Evolutionary conservation across 2,329 filamentous ascomycete genomes (phyloP).

Genomic region (Penicillium sp.): DNA sequence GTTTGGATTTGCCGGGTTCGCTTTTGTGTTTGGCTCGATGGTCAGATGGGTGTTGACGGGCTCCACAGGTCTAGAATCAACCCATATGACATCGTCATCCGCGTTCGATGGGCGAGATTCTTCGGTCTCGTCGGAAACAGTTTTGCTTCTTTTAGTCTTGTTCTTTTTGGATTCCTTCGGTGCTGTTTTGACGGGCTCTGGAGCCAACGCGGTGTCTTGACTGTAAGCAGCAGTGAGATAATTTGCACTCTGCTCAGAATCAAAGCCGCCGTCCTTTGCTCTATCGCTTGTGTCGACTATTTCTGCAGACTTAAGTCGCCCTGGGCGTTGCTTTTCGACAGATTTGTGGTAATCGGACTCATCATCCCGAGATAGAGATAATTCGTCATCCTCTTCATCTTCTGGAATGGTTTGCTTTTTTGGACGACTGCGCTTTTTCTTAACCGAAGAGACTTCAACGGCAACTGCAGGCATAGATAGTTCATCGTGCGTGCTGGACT

Average conservation of each 20-base stretch:
- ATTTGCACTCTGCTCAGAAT: background rate
- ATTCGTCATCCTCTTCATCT: conserved; percentile 28
- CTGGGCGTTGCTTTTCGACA: conserved; percentile 19
- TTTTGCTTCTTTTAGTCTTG: conserved; percentile 43
- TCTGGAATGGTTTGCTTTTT: conserved; percentile 27
- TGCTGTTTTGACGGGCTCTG: conserved; percentile 1
- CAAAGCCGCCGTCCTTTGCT: background rate
- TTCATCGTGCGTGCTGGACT: conserved; percentile 24
- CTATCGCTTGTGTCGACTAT: background rate
- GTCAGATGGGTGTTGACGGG: background rate
- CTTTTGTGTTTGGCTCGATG: conserved; percentile 7
- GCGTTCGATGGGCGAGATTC: conserved; percentile 28
- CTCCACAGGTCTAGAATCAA: conserved; percentile 28
- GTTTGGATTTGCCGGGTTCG: background rate
- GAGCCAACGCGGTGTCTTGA: background rate
- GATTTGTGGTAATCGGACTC: conserved; percentile 5
- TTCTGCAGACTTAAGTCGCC: conserved; percentile 14
- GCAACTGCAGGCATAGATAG: conserved; percentile 23
- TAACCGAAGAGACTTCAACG: conserved; percentile 19
- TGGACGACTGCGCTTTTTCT: conserved; percentile 28
- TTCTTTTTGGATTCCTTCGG: conserved; percentile 37
- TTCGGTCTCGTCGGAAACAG: conserved; percentile 31
- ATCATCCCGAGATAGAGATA: conserved; percentile 13
- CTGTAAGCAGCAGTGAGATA: background rate
- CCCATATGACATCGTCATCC: conserved; percentile 42